These are phyloP conservation scores for Globisporangium cederbergense DNA, from an alignment of 352 stramenopile species.

Conservation along the genomic window DNA sequence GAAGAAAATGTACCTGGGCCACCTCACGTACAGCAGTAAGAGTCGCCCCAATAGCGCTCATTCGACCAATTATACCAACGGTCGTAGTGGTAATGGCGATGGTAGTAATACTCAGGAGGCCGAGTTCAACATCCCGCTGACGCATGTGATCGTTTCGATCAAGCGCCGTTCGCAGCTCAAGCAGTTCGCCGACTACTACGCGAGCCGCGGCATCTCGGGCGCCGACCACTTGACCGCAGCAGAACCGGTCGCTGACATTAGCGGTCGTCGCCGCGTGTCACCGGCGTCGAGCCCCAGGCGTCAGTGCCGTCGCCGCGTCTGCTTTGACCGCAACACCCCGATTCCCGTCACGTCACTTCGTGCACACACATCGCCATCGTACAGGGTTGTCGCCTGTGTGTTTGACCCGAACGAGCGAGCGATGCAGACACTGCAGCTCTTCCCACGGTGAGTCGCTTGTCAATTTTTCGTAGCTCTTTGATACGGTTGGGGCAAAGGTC, in stretches of 20 bases:
- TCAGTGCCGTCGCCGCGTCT: background rate
- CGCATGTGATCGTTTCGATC: conserved; percentile 69
- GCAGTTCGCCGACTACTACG: conserved; percentile 70
- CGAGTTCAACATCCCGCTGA: conserved; percentile 52
- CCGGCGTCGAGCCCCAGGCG: background rate
- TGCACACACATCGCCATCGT: conserved; percentile 8
- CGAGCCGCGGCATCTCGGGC: conserved; percentile 58
- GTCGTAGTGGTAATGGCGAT: background rate
- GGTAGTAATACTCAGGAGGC: conserved; percentile 1
- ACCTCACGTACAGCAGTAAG: conserved; percentile 34
- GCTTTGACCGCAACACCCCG: conserved; percentile 3
- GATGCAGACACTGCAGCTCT: conserved; percentile 21
- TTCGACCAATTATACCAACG: background rate
- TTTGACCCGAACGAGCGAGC: conserved; percentile 27
- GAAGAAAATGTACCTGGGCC: conserved; percentile 61
- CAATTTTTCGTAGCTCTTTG: no score
- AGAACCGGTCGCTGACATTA: background rate
- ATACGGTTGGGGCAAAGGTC: background rate
- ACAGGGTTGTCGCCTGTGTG: conserved; percentile 31
- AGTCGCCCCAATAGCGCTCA: background rate
- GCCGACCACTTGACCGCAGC: conserved; percentile 37
- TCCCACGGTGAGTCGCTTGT: conserved; percentile 16
- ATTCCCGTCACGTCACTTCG: conserved; percentile 19
- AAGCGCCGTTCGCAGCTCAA: conserved; percentile 62
- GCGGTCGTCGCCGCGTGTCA: background rate